These are phyloP conservation scores for Hypoxylon subgilvum DNA, from an alignment of 495 filamentous ascomycete genomes.

Conservation along the genomic window DNA sequence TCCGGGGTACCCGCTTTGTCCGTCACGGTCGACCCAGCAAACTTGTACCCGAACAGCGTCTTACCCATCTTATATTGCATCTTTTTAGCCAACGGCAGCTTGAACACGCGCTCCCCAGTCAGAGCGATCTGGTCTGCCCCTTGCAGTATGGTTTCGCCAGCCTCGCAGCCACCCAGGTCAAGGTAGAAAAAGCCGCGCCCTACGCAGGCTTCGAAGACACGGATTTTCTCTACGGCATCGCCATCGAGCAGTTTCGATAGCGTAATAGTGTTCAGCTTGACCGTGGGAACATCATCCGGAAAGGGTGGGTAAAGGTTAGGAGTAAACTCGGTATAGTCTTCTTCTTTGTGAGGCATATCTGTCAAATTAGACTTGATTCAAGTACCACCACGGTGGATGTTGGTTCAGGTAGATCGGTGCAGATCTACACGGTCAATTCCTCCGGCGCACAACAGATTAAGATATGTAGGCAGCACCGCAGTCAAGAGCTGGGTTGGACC, in stretches of 20 bases:
- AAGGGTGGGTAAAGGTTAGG: constrained; percentile 57
- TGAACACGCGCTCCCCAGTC: constrained; percentile 55
- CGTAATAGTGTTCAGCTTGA: constrained; percentile 61
- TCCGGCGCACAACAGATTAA: background rate
- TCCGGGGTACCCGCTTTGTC: constrained; percentile 62
- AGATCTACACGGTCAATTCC: too few relatives aligned
- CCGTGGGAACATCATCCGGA: constrained; percentile 58
- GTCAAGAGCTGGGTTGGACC: background rate
- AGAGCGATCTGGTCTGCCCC: constrained; percentile 56
- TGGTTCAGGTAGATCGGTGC: too few relatives aligned
- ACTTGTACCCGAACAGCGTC: constrained; percentile 63
- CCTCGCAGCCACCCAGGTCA: constrained; percentile 51
- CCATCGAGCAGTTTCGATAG: constrained; percentile 54
- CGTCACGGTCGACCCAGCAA: constrained; percentile 55
- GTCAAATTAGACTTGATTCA: too few relatives aligned
- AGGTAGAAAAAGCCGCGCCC: constrained; percentile 71
- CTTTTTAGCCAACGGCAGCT: constrained; percentile 60
- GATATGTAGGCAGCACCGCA: too few relatives aligned
- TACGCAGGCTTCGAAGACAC: constrained; percentile 56
- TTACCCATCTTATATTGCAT: constrained; percentile 54
- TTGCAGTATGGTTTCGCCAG: constrained; percentile 48
- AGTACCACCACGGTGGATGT: too few relatives aligned
- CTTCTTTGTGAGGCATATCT: constrained; percentile 33
- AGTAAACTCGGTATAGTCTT: constrained; percentile 26
- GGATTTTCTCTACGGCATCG: constrained; percentile 47